These are phyloP conservation scores for Syncephalastrum racemosum DNA, from an alignment of 371 early-diverging fungal genomes.

Conservation along the genomic window DNA sequence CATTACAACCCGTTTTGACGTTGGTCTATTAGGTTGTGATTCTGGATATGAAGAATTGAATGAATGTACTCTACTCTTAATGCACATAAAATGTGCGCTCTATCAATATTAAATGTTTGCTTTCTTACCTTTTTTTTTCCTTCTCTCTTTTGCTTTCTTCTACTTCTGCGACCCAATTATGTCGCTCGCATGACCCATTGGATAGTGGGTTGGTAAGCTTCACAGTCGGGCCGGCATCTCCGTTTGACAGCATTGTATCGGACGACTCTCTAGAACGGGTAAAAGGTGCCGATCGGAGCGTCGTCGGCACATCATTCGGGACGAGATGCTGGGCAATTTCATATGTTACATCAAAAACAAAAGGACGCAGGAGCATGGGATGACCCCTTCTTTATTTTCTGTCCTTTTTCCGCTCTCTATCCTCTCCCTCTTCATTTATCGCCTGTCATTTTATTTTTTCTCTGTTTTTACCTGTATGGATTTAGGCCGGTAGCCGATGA, in stretches of 20 bases:
- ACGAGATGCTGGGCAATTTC: no score
- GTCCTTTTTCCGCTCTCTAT: slow-evolving; percentile 1
- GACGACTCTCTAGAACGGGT: slow-evolving; percentile 3
- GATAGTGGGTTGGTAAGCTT: neutral
- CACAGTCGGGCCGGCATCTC: no score
- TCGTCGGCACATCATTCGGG: no score
- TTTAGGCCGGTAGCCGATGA: neutral
- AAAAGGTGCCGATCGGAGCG: neutral
- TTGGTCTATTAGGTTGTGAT: slow-evolving; percentile 24
- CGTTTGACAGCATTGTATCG: no score
- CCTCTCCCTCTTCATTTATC: slow-evolving; percentile 3
- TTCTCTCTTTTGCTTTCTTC: no score
- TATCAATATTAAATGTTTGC: slow-evolving; percentile 7
- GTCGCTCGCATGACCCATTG: neutral
- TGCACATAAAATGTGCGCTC: no score
- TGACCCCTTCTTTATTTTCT: neutral
- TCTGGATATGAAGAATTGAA: slow-evolving; percentile 32
- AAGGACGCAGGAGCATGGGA: no score
- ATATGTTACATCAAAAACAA: no score
- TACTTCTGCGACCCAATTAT: no score
- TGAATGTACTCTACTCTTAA: no score
- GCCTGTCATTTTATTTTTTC: slow-evolving; percentile 4
- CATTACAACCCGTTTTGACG: neutral
- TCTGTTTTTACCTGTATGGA: neutral
- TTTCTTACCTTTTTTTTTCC: slow-evolving; percentile 1